A percentile compares a stretch with the other conserved stretches of the same genome.
Evolutionary conservation across 805 yeast species (phyloP).

Genomic region (Tetrapisispora iriomotensis): DNA sequence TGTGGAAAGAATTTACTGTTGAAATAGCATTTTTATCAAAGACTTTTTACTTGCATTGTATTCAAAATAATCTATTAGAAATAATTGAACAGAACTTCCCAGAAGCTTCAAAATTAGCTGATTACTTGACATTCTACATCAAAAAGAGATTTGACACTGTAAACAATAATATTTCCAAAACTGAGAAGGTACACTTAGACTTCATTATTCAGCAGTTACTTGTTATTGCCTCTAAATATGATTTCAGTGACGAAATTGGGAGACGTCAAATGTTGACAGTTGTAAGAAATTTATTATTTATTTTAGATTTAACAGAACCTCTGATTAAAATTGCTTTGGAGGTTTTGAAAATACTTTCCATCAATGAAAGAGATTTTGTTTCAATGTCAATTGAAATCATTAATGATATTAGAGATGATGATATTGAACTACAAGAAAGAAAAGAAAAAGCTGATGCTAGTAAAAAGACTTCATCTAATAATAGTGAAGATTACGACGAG

Average conservation of each 20-base stretch:
- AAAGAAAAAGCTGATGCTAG: conserved; percentile 13
- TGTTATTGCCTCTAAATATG: conserved; percentile 57
- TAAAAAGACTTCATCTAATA: conserved; percentile 1
- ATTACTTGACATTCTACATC: conserved; percentile 46
- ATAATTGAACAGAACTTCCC: conserved; percentile 64
- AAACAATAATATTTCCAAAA: conserved; percentile 14
- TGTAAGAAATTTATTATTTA: conserved; percentile 48
- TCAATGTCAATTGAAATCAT: conserved; percentile 78
- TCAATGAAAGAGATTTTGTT: conserved; percentile 75
- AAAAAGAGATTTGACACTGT: conserved; percentile 31
- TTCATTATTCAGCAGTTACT: conserved; percentile 69
- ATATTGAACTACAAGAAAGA: conserved; percentile 32
- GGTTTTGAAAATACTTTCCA: conserved; percentile 60
- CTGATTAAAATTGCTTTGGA: conserved; percentile 48
- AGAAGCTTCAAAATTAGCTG: conserved; percentile 65
- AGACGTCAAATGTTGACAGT: conserved; percentile 63
- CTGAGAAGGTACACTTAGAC: conserved; percentile 50
- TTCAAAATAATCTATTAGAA: conserved; percentile 40
- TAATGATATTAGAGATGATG: conserved; percentile 71
- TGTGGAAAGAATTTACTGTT: conserved; percentile 62
- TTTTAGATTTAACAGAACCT: conserved; percentile 45
- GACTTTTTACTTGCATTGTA: conserved; percentile 56
- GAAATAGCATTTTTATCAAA: conserved; percentile 69
- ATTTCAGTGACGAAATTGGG: conserved; percentile 85
- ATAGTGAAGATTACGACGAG: conserved; percentile 13